phyloP scores from a whole-genome alignment of 805 yeast species.

The Kregervanrija fluxuum region DNA sequence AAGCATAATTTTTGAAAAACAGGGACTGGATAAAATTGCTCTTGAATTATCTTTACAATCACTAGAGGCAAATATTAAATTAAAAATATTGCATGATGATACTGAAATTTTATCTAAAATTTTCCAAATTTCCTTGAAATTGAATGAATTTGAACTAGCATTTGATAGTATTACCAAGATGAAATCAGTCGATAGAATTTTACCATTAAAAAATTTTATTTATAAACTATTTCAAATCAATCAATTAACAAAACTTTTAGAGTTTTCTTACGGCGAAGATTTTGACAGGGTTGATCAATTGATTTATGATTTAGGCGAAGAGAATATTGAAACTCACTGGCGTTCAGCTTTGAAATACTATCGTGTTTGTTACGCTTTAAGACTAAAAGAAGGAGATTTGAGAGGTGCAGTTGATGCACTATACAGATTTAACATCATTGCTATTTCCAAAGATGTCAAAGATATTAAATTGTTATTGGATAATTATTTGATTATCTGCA shows the following conservation, averaged over 20 bases:
- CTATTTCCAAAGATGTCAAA: constrained; percentile 1
- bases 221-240: constrained; percentile 32
- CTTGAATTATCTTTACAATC: constrained; percentile 27
- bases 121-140: constrained; percentile 26
- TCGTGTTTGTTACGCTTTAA: constrained; percentile 44
- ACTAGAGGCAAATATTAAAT: constrained; percentile 14
- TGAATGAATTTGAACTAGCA: constrained; percentile 25
- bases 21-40: constrained; percentile 26
- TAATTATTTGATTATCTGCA: constrained; percentile 33
- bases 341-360: constrained; percentile 34
- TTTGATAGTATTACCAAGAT: constrained; percentile 23
- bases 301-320: constrained; percentile 27
- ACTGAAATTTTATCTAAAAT: constrained; percentile 16
- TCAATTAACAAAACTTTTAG: constrained; percentile 31
- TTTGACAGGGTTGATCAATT: constrained; percentile 35
- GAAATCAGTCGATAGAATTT: constrained; percentile 15
- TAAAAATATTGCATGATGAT: constrained; percentile 11
- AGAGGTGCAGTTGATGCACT: constrained; percentile 42
- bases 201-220: constrained; percentile 29
- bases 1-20: constrained; percentile 30
- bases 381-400: constrained; percentile 40
- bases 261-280: constrained; percentile 38
- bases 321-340: constrained; percentile 3
- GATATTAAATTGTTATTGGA: constrained; percentile 22
- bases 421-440: constrained; percentile 32